These are phyloP conservation scores for Didymella lethalis DNA, from an alignment of 2,329 filamentous ascomycete species.

Conservation along the genomic window DNA sequence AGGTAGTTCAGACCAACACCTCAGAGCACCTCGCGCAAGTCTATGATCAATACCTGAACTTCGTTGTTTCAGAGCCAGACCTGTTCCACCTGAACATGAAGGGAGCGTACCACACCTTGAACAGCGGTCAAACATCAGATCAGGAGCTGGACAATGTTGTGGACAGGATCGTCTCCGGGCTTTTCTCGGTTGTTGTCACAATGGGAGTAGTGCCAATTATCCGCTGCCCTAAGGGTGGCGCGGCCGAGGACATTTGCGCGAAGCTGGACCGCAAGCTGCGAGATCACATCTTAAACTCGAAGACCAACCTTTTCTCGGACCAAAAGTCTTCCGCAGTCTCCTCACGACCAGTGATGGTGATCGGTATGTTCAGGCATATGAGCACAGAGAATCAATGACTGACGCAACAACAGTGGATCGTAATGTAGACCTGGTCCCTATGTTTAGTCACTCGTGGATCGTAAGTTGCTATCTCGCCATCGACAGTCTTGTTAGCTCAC, in stretches of 20 bases:
- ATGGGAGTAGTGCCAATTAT: conserved; percentile 99
- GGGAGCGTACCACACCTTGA: conserved; percentile 95
- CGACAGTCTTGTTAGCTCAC: not conserved
- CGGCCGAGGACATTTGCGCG: conserved; percentile 91
- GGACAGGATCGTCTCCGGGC: conserved; percentile 89
- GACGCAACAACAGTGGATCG: conserved; percentile 75
- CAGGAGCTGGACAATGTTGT: conserved; percentile 87
- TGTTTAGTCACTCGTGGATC: conserved; percentile 97
- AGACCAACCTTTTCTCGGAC: conserved; percentile 93
- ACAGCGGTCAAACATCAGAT: conserved; percentile 89
- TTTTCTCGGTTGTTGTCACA: conserved; percentile 99
- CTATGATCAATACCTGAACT: conserved; percentile 97
- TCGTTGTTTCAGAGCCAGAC: conserved; percentile 94
- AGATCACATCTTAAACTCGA: conserved; percentile 96
- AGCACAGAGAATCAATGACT: conserved; percentile 53
- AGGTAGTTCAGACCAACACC: conserved; percentile 84
- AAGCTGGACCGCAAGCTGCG: conserved; percentile 95
- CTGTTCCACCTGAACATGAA: conserved; percentile 94
- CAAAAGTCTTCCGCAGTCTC: conserved; percentile 66
- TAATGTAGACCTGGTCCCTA: conserved; percentile 93
- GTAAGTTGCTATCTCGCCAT: conserved; percentile 15
- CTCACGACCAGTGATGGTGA: conserved; percentile 85
- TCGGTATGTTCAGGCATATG: conserved; percentile 73
- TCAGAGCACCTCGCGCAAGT: conserved; percentile 91
- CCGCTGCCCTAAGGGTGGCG: conserved; percentile 88